phyloP scores from a whole-genome alignment of 495 filamentous ascomycete genomes.

The Penicillium coprophilum region DNA sequence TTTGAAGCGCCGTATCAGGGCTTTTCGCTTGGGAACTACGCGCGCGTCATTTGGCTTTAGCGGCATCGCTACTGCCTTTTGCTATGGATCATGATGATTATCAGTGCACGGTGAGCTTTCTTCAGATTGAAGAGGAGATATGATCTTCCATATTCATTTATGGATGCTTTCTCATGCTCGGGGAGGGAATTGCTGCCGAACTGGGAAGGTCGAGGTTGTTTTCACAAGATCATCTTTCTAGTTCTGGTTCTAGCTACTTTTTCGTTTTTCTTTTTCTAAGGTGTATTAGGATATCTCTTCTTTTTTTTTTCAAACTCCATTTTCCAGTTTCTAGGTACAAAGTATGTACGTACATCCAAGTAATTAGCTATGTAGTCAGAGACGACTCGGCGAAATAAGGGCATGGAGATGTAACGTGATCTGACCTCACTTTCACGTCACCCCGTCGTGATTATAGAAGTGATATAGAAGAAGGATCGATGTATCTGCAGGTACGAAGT shows the following conservation, averaged over 20 bases:
- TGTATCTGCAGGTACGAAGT: not conserved
- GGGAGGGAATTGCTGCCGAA: not conserved
- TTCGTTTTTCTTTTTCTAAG: not conserved
- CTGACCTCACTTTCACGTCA: not conserved
- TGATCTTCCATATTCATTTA: not conserved
- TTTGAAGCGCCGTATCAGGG: no score
- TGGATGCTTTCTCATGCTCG: not conserved
- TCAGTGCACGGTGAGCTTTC: not conserved
- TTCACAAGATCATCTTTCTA: not conserved
- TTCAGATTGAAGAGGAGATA: not conserved
- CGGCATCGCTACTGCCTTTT: not conserved
- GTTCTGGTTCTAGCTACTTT: not conserved
- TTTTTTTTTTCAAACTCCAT: not conserved
- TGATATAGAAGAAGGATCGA: not conserved
- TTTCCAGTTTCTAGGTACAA: not conserved
- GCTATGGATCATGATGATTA: not conserved
- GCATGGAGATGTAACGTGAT: no score
- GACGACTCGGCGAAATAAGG: not conserved
- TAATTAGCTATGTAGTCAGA: not conserved
- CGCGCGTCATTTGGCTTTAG: not conserved
- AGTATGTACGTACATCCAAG: not conserved
- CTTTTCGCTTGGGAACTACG: not conserved
- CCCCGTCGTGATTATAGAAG: not conserved
- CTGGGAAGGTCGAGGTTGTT: not conserved
- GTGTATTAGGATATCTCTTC: constrained; percentile 1